Conservation (phyloP, 1,284 basidiomycete genomes). For the Xerocomus nothofagi region DNA sequence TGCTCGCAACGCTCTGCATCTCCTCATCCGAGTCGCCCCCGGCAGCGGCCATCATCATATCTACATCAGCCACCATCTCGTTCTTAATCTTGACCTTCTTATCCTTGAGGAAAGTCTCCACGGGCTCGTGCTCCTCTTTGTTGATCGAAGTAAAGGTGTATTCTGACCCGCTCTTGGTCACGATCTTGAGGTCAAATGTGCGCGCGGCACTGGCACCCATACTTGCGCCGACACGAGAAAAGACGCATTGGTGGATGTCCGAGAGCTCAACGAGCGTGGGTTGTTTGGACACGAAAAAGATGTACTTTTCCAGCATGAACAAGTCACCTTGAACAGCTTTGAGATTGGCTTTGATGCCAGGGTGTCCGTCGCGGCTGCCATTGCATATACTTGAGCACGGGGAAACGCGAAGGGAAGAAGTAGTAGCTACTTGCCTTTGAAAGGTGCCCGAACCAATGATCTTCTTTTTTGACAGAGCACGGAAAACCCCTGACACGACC, state of each 20-base stretch:
- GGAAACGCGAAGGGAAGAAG: neutral
- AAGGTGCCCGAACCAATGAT: constrained; percentile 85
- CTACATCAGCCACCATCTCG: constrained; percentile 90
- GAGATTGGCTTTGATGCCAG: constrained; percentile 93
- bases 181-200: constrained; percentile 94
- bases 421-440: constrained; percentile 58
- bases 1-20: constrained; percentile 76
- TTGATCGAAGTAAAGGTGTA: constrained; percentile 92
- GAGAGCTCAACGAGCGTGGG: constrained; percentile 90
- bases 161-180: constrained; percentile 80
- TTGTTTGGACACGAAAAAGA: constrained; percentile 98
- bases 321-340: constrained; percentile 97
- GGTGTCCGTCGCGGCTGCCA: constrained; percentile 68
- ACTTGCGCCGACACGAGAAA: constrained; percentile 93
- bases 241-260: constrained; percentile 90
- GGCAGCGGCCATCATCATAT: constrained; percentile 67
- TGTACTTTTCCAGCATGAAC: constrained; percentile 96
- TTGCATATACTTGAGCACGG: constrained; percentile 3
- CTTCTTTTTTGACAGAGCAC: constrained; percentile 88
- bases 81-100: constrained; percentile 96
- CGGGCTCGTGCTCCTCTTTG: constrained; percentile 92
- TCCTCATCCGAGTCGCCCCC: constrained; percentile 82
- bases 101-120: constrained; percentile 82
- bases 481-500: constrained; percentile 94
- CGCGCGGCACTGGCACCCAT: constrained; percentile 81